Evolutionary conservation across 139 green algal species (phyloP).

Genomic region (Coelastrella sp.): DNA sequence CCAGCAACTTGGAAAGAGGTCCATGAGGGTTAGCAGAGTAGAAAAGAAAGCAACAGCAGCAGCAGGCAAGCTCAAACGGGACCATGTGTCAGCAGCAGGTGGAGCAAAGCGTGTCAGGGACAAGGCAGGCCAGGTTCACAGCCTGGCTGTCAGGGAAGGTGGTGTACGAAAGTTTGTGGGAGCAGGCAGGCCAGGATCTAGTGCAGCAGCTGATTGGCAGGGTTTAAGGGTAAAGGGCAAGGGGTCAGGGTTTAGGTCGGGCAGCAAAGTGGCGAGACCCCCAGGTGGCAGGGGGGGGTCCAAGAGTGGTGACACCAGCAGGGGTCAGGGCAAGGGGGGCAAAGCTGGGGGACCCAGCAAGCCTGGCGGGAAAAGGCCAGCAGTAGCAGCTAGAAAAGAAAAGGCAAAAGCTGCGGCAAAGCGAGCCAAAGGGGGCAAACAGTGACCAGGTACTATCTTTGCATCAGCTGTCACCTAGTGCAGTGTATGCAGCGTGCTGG

Average conservation of each 20-base stretch:
- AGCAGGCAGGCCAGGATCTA: background rate
- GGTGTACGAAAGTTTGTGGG: background rate
- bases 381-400: constrained; percentile 61
- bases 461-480: no score
- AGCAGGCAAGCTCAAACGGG: background rate
- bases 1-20: constrained; percentile 51
- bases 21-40: constrained; percentile 61
- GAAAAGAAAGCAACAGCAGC: constrained; percentile 20
- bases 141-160: background rate
- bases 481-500: no score
- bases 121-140: background rate
- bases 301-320: background rate
- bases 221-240: constrained; percentile 65
- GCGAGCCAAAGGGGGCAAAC: background rate
- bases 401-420: background rate
- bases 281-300: background rate
- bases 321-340: background rate
- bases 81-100: background rate
- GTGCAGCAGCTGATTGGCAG: constrained; percentile 59
- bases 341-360: background rate
- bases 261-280: background rate
- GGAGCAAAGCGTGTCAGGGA: background rate
- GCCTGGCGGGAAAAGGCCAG: constrained; percentile 55
- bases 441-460: background rate
- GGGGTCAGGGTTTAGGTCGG: constrained; percentile 44